Conservation (phyloP, 2,329 filamentous ascomycete genomes). For the Fusarium piperis region DNA sequence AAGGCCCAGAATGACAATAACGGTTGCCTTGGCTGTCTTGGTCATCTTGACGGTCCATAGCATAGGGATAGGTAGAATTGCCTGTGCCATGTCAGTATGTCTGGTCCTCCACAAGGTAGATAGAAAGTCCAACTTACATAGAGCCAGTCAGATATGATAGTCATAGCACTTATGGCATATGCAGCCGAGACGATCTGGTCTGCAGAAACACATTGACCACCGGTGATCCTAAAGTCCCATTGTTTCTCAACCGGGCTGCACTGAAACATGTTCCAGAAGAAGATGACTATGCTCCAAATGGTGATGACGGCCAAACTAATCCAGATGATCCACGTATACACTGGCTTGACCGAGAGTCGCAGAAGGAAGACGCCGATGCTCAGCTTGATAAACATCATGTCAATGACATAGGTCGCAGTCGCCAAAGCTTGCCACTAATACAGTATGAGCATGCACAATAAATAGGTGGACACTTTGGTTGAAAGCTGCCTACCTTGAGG, state of each 20-base stretch:
- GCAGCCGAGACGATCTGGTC: constrained; percentile 58
- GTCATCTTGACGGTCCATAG: constrained; percentile 65
- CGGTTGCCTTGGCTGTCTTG: constrained; percentile 60
- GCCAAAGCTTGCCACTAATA: constrained; percentile 61
- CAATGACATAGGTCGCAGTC: constrained; percentile 59
- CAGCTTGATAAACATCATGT: constrained; percentile 68
- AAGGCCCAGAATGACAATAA: constrained; percentile 59
- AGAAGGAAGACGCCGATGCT: constrained; percentile 64
- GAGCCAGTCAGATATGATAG: constrained; percentile 63
- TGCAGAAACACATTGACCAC: constrained; percentile 54
- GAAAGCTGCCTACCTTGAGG: constrained; percentile 52
- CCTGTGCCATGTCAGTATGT: constrained; percentile 43
- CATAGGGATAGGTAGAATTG: constrained; percentile 63
- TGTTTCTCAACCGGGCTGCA: constrained; percentile 61
- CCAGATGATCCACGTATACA: constrained; percentile 60
- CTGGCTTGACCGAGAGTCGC: constrained; percentile 55
- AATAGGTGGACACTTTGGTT: not conserved
- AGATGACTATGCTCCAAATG: constrained; percentile 58
- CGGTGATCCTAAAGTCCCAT: constrained; percentile 62
- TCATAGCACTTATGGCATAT: constrained; percentile 63
- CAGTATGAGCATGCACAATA: constrained; percentile 15
- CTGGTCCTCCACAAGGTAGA: not conserved
- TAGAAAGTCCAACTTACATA: constrained; percentile 49
- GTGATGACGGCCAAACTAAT: constrained; percentile 57
- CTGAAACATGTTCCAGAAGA: constrained; percentile 64